These are phyloP conservation scores for Pichia sp. DNA, from an alignment of 1,139 yeast species.

Conservation along the genomic window DNA sequence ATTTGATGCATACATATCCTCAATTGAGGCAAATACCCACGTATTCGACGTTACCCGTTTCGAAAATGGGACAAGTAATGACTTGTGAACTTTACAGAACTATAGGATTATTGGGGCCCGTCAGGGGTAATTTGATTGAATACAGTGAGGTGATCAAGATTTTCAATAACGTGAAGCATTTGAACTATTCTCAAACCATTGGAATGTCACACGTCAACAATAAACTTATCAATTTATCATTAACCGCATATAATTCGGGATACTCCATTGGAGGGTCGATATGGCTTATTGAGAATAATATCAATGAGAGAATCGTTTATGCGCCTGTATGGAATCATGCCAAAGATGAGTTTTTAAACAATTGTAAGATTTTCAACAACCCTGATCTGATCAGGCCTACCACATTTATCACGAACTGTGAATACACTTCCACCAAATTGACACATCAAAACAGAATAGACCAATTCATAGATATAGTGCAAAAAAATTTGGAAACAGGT, in stretches of 20 bases:
- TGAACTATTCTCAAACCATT: constrained; percentile 79
- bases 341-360: constrained; percentile 72
- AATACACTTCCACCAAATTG: constrained; percentile 52
- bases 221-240: constrained; percentile 52
- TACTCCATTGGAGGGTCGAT: constrained; percentile 89
- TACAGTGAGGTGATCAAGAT: constrained; percentile 64
- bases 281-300: constrained; percentile 70
- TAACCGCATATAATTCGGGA: constrained; percentile 89
- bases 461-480: constrained; percentile 56
- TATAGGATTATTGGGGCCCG: constrained; percentile 69
- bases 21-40: constrained; percentile 64
- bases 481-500: constrained; percentile 55
- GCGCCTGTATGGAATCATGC: constrained; percentile 97
- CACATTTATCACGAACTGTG: constrained; percentile 71
- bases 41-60: constrained; percentile 83
- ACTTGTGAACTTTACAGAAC: constrained; percentile 76
- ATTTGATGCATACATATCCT: constrained; percentile 57
- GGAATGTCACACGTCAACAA: constrained; percentile 34
- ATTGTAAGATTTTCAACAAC: constrained; percentile 56
- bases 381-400: constrained; percentile 72
- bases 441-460: constrained; percentile 62
- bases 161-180: constrained; percentile 37
- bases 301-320: constrained; percentile 66
- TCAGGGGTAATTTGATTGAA: constrained; percentile 53
- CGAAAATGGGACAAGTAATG: constrained; percentile 78